phyloP scores from a whole-genome alignment of 1,139 yeast species.

The Taphrina betulina region DNA sequence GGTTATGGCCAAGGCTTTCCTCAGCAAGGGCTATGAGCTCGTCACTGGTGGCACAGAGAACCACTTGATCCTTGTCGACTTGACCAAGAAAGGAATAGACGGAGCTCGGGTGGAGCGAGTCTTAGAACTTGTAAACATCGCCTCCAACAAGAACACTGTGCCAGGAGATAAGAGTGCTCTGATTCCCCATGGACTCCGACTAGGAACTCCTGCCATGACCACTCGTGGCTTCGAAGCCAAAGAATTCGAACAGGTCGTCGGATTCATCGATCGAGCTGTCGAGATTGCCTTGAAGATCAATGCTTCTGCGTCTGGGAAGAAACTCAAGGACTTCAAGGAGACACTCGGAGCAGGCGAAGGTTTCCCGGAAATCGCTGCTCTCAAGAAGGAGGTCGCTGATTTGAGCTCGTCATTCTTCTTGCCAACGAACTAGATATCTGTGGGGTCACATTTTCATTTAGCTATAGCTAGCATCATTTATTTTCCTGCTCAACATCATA shows the following conservation, averaged over 20 bases:
- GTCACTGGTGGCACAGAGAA: conserved; percentile 96
- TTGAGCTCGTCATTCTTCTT: conserved; percentile 97
- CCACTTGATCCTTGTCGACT: conserved; percentile 87
- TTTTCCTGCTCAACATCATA: no score
- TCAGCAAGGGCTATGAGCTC: conserved; percentile 68
- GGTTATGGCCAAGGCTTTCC: conserved; percentile 73
- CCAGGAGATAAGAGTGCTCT: conserved; percentile 98
- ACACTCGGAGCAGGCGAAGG: conserved; percentile 64
- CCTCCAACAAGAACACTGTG: conserved; percentile 93
- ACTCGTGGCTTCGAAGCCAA: conserved; percentile 90
- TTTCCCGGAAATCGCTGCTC: conserved; percentile 57
- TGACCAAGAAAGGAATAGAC: conserved; percentile 78
- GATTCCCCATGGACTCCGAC: conserved; percentile 96
- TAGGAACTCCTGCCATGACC: conserved; percentile 99
- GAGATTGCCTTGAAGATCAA: conserved; percentile 75
- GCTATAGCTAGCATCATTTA: no score
- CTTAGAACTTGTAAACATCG: conserved; percentile 92
- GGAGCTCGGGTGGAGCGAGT: conserved; percentile 98
- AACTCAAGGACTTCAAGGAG: conserved; percentile 88
- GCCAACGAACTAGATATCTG: conserved; percentile 49
- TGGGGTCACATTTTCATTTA: no score
- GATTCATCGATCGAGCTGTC: conserved; percentile 81
- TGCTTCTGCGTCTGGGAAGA: conserved; percentile 76
- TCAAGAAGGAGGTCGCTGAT: conserved; percentile 74
- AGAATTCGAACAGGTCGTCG: conserved; percentile 80